Evolutionary conservation across 2,329 filamentous ascomycete genomes (phyloP), one percentile per base, ranked within the genome.

Genomic region (Xylaria multiplex): DNA sequence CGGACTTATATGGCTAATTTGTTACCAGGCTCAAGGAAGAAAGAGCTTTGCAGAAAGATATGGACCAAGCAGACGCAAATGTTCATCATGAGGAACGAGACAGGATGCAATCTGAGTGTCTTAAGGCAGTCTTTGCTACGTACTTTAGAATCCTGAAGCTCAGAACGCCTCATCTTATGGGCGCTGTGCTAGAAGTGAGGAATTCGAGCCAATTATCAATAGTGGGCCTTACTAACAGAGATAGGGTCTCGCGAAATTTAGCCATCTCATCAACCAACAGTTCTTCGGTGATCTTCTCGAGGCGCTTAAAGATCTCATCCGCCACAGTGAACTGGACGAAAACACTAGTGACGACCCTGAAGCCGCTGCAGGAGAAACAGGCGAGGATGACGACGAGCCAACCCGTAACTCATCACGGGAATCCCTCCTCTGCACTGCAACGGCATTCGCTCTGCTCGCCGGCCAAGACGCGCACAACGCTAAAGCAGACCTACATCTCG

Each of bases 261-360:
- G 94, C 3, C 96, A 97, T 77, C 86, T 99, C 66, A 99, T 99
- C 84, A 99, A 99, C 81, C 93, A 99, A 76, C 93, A 99, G 77
- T 98, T 99, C 83, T 99, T 99, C 74, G 96, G 95, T 32, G 96
- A 99, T 76, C 85, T 99, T 35, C 87, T 99, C 11, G 96, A 98
- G 80, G 95, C 93, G 0, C 84, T 99, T 45, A 96, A 97, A 78
- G 96, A 99, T 70, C 86, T 99, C 50, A 95, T 98, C 73, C 87
- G 88, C 3, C 88, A 94, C 71, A 91, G 91, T 59, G 86, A 91
- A 74, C 83, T 85, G 0, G 82, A 85, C 16, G 83, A 83, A 3
- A 81, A 83, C 1, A 80, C 82, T 14, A 80, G 81, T 2, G 76
- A 73, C 2, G 77, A 77, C 0, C 81, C 83, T 2, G 82, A 81